These are phyloP conservation scores for Termitomyces sp. DNA, from an alignment of 768 basidiomycete genomes.

Conservation along the genomic window DNA sequence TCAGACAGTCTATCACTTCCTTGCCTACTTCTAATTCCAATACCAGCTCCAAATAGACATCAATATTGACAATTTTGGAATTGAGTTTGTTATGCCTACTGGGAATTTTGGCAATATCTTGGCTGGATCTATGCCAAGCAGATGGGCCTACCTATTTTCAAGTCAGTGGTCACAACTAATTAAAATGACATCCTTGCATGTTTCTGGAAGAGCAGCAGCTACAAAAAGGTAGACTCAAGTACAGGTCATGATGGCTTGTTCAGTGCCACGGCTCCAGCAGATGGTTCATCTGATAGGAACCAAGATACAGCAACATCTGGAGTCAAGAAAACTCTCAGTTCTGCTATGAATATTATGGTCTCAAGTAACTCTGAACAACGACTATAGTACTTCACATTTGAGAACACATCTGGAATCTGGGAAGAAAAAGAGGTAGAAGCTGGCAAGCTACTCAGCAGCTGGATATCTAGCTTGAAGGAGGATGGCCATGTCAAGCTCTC, in stretches of 20 bases:
- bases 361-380: slow-evolving; percentile 97
- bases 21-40: slow-evolving; percentile 83
- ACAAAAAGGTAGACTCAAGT: slow-evolving; percentile 76
- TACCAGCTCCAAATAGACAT: slow-evolving; percentile 39
- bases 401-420: slow-evolving; percentile 39
- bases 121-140: slow-evolving; percentile 94
- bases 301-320: slow-evolving; percentile 51
- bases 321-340: slow-evolving; percentile 90
- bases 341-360: slow-evolving; percentile 98
- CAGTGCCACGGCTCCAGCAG: slow-evolving; percentile 34
- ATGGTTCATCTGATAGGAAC: slow-evolving; percentile 52
- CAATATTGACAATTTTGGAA: slow-evolving; percentile 39
- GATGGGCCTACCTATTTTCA: slow-evolving; percentile 87
- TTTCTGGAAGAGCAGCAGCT: slow-evolving; percentile 90
- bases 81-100: slow-evolving; percentile 95
- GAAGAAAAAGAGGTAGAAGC: slow-evolving; percentile 47
- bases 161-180: slow-evolving; percentile 91
- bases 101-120: slow-evolving; percentile 98
- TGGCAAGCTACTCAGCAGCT: slow-evolving; percentile 61
- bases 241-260: slow-evolving; percentile 22
- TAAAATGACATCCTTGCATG: slow-evolving; percentile 93
- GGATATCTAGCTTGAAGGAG: slow-evolving; percentile 87
- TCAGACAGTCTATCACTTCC: slow-evolving; percentile 98
- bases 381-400: slow-evolving; percentile 91
- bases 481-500: slow-evolving; percentile 79